Base-by-base conservation (phyloP, 306 rosid species). In the Sechiopsis laciniata region DNA sequence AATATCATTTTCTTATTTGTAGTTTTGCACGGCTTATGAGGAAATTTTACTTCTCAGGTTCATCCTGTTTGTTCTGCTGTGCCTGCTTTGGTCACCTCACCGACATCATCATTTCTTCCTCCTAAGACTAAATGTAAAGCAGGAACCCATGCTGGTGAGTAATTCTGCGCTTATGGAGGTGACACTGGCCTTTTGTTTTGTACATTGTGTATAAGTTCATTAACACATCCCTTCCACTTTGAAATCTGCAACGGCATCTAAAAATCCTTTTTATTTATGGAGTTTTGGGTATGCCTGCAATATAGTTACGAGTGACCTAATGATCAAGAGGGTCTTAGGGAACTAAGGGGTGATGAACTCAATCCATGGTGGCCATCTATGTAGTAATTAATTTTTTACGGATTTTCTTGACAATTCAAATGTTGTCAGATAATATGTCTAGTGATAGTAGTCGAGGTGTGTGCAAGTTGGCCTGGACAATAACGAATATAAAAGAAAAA, bases 131-230 rank as follows among this genome's bases (percentile, higher is more conserved):
- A 81, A 74, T 70, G 46, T 72, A 32, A 71, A 75, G 83, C 72
- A 46, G 80, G 84, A 15, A 55, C 57, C 78, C 86, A 79, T 66
- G 83, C 74, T 61, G 94, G 98, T 93, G 78, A 88, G 91, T 87
- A 71, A 59, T 78, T 64, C 82, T 16, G 78, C 29, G 74, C 9
- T 77, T 13, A 42, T 59, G 16, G 61, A 58, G 3, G 52, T 15
- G n/a, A 15, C 22, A 1, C 15, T 57, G 42, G 10, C 37, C 7
- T 9, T 14, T 26, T 26, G 29, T 20, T 14, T 20, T 53, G 29
- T 15, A 16, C 48, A 61, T 62, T 5, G 37, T 32, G 37, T 32
- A 32, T 32, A 32, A 32, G 37, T 32, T 32, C 37, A 32, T 32
- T 32, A 32, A 32, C 37, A 15, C 70, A 32, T 5, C 5, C 37